These are phyloP conservation scores for Lithohypha guttulata DNA, from an alignment of 2,329 filamentous ascomycete species.

Conservation along the genomic window DNA sequence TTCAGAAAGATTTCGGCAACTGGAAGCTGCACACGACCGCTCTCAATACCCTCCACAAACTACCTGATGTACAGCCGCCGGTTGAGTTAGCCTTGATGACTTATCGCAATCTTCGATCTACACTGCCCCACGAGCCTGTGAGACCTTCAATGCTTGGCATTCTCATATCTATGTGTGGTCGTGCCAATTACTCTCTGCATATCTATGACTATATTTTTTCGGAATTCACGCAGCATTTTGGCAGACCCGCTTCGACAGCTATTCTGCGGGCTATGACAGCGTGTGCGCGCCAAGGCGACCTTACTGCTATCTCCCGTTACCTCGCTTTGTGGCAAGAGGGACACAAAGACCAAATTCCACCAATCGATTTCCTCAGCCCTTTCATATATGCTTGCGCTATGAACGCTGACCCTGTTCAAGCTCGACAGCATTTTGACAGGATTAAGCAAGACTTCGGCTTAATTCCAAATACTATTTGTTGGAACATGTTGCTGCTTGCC, in stretches of 20 bases:
- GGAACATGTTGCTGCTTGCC: constrained; percentile 68
- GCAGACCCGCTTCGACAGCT: constrained; percentile 24
- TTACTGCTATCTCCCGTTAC: constrained; percentile 31
- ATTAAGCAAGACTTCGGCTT: constrained; percentile 47
- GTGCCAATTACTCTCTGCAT: constrained; percentile 7
- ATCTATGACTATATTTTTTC: constrained; percentile 31
- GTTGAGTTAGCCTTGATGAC: constrained; percentile 25
- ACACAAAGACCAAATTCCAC: constrained; percentile 28
- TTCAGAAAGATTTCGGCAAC: constrained; percentile 7
- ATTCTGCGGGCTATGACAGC: constrained; percentile 31
- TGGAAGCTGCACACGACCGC: constrained; percentile 14
- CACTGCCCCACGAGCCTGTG: constrained; percentile 3
- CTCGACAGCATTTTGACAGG: constrained; percentile 51
- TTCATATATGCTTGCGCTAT: constrained; percentile 63
- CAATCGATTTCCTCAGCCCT: constrained; percentile 33
- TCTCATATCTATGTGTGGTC: constrained; percentile 7
- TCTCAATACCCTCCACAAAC: constrained; percentile 25
- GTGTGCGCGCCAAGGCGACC: constrained; percentile 39
- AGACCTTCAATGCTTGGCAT: constrained; percentile 3
- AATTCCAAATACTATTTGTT: constrained; percentile 49
- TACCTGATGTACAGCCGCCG: constrained; percentile 20
- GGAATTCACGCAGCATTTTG: constrained; percentile 29
- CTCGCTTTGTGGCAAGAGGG: too few species aligned
- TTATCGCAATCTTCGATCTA: constrained; percentile 32
- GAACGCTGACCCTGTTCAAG: constrained; percentile 51